Evolutionary conservation across 768 basidiomycete species (phyloP), one percentile per base, ranked within the genome.

Genomic region (Podaxis pistillaris): DNA sequence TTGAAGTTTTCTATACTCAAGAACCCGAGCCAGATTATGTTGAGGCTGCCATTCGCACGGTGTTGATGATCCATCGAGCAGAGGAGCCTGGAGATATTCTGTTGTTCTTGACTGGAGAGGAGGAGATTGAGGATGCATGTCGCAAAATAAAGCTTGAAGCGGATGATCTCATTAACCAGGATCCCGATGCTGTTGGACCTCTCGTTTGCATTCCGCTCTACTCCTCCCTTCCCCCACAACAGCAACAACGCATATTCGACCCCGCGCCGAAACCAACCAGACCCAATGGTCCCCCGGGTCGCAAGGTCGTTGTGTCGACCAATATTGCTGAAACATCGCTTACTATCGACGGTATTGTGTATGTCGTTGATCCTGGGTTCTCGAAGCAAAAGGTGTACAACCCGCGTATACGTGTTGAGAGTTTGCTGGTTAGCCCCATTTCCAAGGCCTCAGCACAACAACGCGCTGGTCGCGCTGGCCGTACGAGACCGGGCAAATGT

Each of bases 271-370:
- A 79, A 3, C 72, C 94, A 0, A 78, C 81, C 2, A 78, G 74
- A 0, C 72, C 83, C 0, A 86, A 79, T 55, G 90, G 94, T 1
- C 89, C 94, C 0, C 88, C 90, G 0, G 96, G 96, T 0, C 86
- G 96, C 63, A 99, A 99, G 73, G 85, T 98, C 49, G 91, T 99
- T 36, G 81, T 99, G 0, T 93, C 95, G 8, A 99, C 96, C 30
- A 99, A 98, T 72, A 94, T 98, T 62, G 97, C 97, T 2, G 96
- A 99, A 75, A 98, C 96, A 1, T 96, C 94, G 1, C 77, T 98
- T 47, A 99, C 96, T 2, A 98, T 99, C 62, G 96, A 99, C 67
- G 96, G 96, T 22, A 98, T 99, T 69, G 96, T 99, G n/a, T 99
- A 98, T 69, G 96, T 98, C 62, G 95, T 98, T 51, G 96, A 98